Evolutionary conservation across 148 eudicot species (phyloP).

Genomic region (Agrostemma githago): DNA sequence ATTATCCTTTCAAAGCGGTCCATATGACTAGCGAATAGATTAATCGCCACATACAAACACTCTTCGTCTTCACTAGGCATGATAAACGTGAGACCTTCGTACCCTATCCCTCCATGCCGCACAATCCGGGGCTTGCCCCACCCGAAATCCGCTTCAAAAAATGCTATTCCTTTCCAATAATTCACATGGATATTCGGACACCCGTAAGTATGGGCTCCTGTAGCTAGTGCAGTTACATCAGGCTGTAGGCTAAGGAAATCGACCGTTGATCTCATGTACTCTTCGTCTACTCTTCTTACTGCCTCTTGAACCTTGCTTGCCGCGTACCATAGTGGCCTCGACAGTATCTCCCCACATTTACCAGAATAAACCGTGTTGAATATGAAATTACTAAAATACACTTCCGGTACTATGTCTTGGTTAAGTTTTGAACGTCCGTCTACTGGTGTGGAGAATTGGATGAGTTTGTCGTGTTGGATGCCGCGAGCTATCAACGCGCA

Average conservation of each 20-base stretch:
- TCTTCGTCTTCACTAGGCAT: conserved; percentile 21
- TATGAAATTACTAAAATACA: conserved; percentile 30
- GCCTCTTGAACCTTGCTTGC: conserved; percentile 30
- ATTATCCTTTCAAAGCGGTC: conserved; percentile 22
- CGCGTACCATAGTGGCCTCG: conserved; percentile 27
- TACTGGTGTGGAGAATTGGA: conserved; percentile 25
- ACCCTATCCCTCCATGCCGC: conserved; percentile 31
- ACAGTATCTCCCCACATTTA: conserved; percentile 20
- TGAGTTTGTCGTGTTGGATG: conserved; percentile 9
- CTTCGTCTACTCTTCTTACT: conserved; percentile 17
- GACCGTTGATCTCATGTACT: conserved; percentile 29
- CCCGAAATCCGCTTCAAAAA: conserved; percentile 31
- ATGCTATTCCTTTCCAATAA: conserved; percentile 26
- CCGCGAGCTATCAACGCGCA: conserved; percentile 29
- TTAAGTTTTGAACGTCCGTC: conserved; percentile 27
- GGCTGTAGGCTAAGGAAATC: conserved; percentile 30
- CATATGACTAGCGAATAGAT: conserved; percentile 26
- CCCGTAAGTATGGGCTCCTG: conserved; percentile 22
- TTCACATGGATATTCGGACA: conserved; percentile 28
- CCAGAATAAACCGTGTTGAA: conserved; percentile 22
- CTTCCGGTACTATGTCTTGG: conserved; percentile 19
- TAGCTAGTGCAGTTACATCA: conserved; percentile 18
- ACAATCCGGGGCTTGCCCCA: conserved; percentile 30
- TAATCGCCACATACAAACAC: conserved; percentile 25
- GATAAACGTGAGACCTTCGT: conserved; percentile 26